These are phyloP conservation scores for Psilocybe mexicana DNA, from an alignment of 1,284 basidiomycete species.

Conservation along the genomic window DNA sequence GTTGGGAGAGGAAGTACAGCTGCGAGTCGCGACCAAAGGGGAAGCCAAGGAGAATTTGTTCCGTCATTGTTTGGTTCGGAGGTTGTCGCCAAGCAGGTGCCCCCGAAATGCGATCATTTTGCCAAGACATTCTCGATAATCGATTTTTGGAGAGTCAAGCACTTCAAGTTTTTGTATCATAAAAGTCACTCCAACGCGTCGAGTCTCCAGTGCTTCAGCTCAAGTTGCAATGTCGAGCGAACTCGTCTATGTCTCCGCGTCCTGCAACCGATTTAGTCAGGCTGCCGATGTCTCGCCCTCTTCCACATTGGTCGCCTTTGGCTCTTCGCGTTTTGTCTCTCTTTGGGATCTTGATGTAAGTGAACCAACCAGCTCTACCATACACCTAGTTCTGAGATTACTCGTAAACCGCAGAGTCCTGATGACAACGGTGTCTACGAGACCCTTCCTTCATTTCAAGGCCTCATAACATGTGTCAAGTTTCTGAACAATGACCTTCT, in stretches of 20 bases:
- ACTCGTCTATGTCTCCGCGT: constrained; percentile 73
- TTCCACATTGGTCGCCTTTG: constrained; percentile 71
- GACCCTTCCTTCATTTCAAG: constrained; percentile 76
- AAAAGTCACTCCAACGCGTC: too few species aligned
- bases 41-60: too few species aligned
- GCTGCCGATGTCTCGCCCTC: constrained; percentile 55
- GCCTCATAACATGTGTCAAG: constrained; percentile 75
- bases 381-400: constrained; percentile 21
- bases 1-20: too few species aligned
- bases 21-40: too few species aligned
- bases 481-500: constrained; percentile 55
- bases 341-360: constrained; percentile 70
- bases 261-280: constrained; percentile 75
- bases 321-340: constrained; percentile 73
- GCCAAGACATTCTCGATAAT: constrained; percentile 5
- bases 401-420: constrained; percentile 16
- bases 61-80: constrained; percentile 12
- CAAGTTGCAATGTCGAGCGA: constrained; percentile 25
- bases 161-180: background rate
- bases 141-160: background rate
- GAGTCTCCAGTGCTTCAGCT: background rate
- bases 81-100: constrained; percentile 13
- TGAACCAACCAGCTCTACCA: background rate
- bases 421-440: constrained; percentile 56
- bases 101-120: constrained; percentile 19